phyloP scores from a whole-genome alignment of 2,329 filamentous ascomycete genomes.

The Zelopaecilomyces penicillatus region DNA sequence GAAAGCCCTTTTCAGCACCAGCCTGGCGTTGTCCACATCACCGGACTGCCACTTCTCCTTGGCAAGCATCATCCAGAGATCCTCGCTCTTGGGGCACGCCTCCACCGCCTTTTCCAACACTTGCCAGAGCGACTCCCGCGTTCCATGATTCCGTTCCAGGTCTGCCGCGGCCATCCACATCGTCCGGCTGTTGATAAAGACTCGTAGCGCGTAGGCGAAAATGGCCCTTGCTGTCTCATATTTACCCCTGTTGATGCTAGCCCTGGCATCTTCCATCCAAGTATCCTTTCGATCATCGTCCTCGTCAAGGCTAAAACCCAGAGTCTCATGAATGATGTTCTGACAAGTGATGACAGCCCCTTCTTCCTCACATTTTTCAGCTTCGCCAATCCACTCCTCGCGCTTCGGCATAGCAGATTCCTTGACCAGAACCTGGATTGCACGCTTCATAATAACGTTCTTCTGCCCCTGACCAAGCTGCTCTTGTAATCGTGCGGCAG shows the following conservation, averaged over 20 bases:
- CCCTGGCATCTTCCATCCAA: constrained; percentile 88
- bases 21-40: constrained; percentile 76
- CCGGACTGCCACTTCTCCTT: constrained; percentile 90
- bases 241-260: constrained; percentile 68
- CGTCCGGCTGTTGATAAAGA: constrained; percentile 81
- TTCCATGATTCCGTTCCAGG: constrained; percentile 82
- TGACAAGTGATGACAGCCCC: constrained; percentile 79
- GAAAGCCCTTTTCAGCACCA: constrained; percentile 82
- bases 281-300: constrained; percentile 94
- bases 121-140: constrained; percentile 71
- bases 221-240: constrained; percentile 92
- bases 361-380: constrained; percentile 90
- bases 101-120: constrained; percentile 90
- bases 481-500: constrained; percentile 83
- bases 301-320: constrained; percentile 89
- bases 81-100: constrained; percentile 82
- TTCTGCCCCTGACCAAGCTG: constrained; percentile 70
- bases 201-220: constrained; percentile 79
- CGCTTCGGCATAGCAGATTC: constrained; percentile 95
- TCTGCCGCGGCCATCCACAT: constrained; percentile 89
- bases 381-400: constrained; percentile 93
- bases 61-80: constrained; percentile 91
- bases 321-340: constrained; percentile 83
- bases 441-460: constrained; percentile 91
- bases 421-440: constrained; percentile 76